Evolutionary conservation across 106 monocot species (phyloP).

Genomic region (Hemerocallis citrina): DNA sequence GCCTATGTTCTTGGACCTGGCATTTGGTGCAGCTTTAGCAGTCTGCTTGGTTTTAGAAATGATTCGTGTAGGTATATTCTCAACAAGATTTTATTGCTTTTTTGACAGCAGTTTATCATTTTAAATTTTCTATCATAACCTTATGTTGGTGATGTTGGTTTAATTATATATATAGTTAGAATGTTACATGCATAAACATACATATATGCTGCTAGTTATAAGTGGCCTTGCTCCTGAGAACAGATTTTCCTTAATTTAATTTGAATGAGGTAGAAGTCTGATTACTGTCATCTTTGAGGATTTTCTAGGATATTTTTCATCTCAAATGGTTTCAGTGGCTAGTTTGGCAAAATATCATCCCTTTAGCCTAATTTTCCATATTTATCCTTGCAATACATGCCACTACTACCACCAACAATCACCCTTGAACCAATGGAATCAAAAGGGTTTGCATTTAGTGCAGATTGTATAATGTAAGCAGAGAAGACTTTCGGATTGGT

Average conservation of each 20-base stretch:
- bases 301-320: not conserved
- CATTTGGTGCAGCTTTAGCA: slow-evolving; percentile 93
- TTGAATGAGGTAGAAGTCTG: no score
- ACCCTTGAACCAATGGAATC: no score
- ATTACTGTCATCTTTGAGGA: not conserved
- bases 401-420: not conserved
- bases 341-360: not conserved
- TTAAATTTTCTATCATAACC: not conserved
- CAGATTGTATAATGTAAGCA: not conserved
- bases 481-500: no score
- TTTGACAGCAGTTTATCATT: not conserved
- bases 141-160: not conserved
- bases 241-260: no score
- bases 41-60: slow-evolving; percentile 85
- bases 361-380: not conserved
- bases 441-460: not conserved
- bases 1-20: slow-evolving; percentile 85
- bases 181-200: not conserved
- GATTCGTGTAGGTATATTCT: slow-evolving; percentile 79
- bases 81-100: not conserved
- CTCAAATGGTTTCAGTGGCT: not conserved
- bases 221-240: not conserved
- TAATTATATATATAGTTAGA: not conserved
- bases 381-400: not conserved
- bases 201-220: not conserved